Conservation (phyloP, 176 grass and related monocot genomes). For the Musa beccarii region DNA sequence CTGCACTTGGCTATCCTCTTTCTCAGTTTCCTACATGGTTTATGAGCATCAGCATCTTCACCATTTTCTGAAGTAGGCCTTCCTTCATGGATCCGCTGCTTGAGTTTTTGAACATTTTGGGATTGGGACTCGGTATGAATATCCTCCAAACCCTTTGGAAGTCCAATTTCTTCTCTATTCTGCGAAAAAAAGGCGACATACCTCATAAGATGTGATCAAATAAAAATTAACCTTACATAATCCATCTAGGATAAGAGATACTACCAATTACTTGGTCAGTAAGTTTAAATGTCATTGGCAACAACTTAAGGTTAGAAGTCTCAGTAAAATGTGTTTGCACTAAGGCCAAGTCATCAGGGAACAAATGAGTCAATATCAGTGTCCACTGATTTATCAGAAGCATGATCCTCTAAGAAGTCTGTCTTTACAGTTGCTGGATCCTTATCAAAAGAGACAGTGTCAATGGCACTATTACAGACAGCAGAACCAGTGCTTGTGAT, state of each 20-base stretch:
- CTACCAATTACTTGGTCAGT: neutral
- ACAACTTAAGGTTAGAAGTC: neutral
- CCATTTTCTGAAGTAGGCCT: slow-evolving; percentile 13
- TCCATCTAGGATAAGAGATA: neutral
- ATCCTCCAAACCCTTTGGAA: slow-evolving; percentile 21
- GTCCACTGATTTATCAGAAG: neutral
- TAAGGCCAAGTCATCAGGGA: neutral
- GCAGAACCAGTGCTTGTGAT: neutral
- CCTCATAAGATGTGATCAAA: neutral
- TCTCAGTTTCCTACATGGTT: slow-evolving; percentile 28
- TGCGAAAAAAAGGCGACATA: neutral
- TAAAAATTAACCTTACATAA: neutral
- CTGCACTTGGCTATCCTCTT: slow-evolving; percentile 21
- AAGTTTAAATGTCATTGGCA: neutral
- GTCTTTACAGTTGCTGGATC: neutral
- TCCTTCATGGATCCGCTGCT: slow-evolving; percentile 26
- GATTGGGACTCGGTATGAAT: neutral
- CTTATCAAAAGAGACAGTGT: neutral
- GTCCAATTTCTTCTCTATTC: slow-evolving; percentile 18
- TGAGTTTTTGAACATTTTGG: slow-evolving; percentile 10
- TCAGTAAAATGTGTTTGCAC: neutral
- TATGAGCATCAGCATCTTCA: slow-evolving; percentile 10
- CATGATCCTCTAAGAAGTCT: neutral
- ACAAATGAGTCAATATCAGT: neutral
- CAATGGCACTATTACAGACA: neutral